Conservation (phyloP, 208 protist species). For the Trypanosoma scelopori region DNA sequence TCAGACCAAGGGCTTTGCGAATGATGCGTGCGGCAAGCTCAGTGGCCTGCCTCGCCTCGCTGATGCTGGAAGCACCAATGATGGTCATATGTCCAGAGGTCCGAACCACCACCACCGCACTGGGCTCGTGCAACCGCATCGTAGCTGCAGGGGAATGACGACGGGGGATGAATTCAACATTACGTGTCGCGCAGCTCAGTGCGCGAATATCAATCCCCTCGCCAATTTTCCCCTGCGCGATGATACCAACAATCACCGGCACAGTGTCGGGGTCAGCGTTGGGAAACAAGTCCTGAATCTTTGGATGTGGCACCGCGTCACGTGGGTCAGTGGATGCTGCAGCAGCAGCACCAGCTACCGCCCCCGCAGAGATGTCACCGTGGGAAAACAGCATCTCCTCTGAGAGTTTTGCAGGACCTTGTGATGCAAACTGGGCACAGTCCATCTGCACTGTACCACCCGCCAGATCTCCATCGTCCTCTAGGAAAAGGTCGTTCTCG, state of each 20-base stretch:
- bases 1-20: conserved; percentile 70
- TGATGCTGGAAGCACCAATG: conserved; percentile 72
- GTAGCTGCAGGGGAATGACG: conserved; percentile 60
- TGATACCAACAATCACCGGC: conserved; percentile 75
- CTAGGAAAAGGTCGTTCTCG: conserved; percentile 36
- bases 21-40: conserved; percentile 87
- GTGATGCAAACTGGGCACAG: neutral
- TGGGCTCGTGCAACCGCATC: conserved; percentile 83
- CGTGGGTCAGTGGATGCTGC: neutral
- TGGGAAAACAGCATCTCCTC: neutral
- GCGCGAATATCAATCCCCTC: conserved; percentile 74
- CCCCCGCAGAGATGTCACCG: neutral
- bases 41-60: conserved; percentile 76
- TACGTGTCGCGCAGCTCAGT: conserved; percentile 83
- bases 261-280: conserved; percentile 58
- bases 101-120: conserved; percentile 69
- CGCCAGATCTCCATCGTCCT: conserved; percentile 14
- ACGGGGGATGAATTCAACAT: conserved; percentile 85
- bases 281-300: conserved; percentile 67
- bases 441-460: conserved; percentile 12
- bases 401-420: neutral
- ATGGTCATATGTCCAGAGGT: conserved; percentile 78
- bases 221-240: conserved; percentile 70
- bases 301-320: conserved; percentile 26
- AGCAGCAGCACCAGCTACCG: too few species aligned